Evolutionary conservation across 805 yeast species (phyloP).

Genomic region (Pichia pseudocactophila): DNA sequence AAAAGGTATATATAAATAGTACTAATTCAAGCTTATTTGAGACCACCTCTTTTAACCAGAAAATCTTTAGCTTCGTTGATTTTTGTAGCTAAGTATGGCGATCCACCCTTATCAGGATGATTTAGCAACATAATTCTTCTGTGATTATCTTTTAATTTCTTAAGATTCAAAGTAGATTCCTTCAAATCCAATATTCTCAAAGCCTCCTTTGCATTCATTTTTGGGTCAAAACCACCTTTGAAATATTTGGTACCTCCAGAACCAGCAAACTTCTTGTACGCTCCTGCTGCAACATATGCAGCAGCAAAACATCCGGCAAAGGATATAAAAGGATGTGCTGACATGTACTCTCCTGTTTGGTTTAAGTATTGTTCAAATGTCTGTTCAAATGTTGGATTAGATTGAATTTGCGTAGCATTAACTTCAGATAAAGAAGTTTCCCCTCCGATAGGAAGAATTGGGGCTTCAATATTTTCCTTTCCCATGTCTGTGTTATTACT

Average conservation of each 20-base stretch:
- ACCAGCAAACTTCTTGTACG: constrained; percentile 58
- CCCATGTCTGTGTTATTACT: constrained; percentile 11
- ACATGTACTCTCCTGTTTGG: constrained; percentile 46
- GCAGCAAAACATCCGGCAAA: constrained; percentile 61
- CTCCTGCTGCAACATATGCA: constrained; percentile 57
- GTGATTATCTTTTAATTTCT: constrained; percentile 68
- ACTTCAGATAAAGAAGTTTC: constrained; percentile 24
- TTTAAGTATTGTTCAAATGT: constrained; percentile 57
- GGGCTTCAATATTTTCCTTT: constrained; percentile 39
- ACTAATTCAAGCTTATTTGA: constrained; percentile 16
- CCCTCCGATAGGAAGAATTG: constrained; percentile 50
- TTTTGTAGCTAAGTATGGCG: constrained; percentile 81
- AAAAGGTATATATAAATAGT: neutral
- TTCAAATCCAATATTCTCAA: constrained; percentile 70
- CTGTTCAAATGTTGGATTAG: constrained; percentile 22
- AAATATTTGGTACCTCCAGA: constrained; percentile 55
- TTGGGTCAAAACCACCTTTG: constrained; percentile 88
- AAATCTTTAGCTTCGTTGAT: constrained; percentile 88
- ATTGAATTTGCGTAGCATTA: too few relatives aligned
- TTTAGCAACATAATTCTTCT: constrained; percentile 78
- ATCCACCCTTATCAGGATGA: constrained; percentile 94
- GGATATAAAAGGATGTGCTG: constrained; percentile 69
- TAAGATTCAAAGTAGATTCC: constrained; percentile 53
- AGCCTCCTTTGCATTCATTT: constrained; percentile 86
- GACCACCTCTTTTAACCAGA: constrained; percentile 54